A percentile compares a stretch with the other conserved stretches of the same genome.
These are phyloP conservation scores for Entrophospora sp. DNA, from an alignment of 192 early-diverging fungal genomes.

Conservation along the genomic window DNA sequence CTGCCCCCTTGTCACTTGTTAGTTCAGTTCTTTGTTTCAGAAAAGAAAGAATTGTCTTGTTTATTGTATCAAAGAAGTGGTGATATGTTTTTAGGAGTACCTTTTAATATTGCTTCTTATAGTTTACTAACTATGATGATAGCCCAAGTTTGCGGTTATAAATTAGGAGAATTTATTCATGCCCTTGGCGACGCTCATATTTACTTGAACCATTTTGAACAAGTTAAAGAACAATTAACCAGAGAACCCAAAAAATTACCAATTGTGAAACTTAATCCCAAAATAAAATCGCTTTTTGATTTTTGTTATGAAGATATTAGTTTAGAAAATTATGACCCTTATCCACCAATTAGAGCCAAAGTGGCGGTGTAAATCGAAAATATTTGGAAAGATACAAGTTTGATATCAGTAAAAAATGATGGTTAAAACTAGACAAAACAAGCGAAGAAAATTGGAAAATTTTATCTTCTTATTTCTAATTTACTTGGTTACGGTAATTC, in stretches of 20 bases:
- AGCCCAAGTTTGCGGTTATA: slow-evolving; percentile 1
- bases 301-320: not conserved
- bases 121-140: not conserved
- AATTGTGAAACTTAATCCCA: slow-evolving; percentile 10
- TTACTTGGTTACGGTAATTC: too few species aligned
- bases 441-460: too few species aligned
- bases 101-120: not conserved
- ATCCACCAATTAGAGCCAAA: not conserved
- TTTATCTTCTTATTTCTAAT: too few species aligned
- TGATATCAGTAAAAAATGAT: too few species aligned
- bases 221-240: slow-evolving; percentile 1
- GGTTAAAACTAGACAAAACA: too few species aligned
- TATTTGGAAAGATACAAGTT: too few species aligned
- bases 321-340: not conserved
- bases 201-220: slow-evolving; percentile 13
- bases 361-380: not conserved
- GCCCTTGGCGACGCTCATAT: not conserved
- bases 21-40: slow-evolving; percentile 17
- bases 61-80: slow-evolving; percentile 15
- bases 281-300: slow-evolving; percentile 7
- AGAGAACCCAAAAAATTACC: not conserved
- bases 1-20: slow-evolving; percentile 15
- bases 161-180: not conserved
- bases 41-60: not conserved
- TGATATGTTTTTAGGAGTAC: slow-evolving; percentile 3